Evolutionary conservation across 306 rosid species (phyloP).

Genomic region (Rosa lucieae): DNA sequence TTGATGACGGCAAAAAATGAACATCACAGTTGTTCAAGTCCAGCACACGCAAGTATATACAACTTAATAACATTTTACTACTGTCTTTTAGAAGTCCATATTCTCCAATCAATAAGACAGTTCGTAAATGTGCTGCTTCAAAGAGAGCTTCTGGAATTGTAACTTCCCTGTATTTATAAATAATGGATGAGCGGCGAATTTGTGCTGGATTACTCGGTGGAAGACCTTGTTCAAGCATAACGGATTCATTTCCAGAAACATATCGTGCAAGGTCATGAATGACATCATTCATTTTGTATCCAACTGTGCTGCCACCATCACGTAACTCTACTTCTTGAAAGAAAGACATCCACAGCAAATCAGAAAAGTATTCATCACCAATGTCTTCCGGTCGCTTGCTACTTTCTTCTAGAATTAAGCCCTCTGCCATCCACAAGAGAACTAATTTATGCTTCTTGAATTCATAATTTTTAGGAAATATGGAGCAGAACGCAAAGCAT

Average conservation of each 20-base stretch:
- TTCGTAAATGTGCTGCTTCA: background rate
- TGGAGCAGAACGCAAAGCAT: conserved; percentile 20
- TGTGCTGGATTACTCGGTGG: background rate
- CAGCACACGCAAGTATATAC: background rate
- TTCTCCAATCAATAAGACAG: conserved; percentile 8
- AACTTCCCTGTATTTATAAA: background rate
- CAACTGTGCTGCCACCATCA: background rate
- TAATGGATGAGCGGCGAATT: background rate
- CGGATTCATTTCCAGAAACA: background rate
- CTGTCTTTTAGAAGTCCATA: background rate
- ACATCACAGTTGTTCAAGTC: background rate
- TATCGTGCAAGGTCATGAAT: conserved; percentile 15
- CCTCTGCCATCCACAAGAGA: conserved; percentile 24
- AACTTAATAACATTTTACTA: background rate
- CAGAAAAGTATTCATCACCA: too few relatives aligned
- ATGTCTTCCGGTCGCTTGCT: conserved; percentile 16
- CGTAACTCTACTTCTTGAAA: background rate
- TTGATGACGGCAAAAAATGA: background rate
- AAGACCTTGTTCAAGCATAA: background rate
- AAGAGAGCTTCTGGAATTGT: conserved; percentile 3
- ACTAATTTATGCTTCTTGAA: conserved; percentile 4
- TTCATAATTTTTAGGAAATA: conserved; percentile 12
- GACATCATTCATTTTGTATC: conserved; percentile 19
- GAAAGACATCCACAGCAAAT: conserved; percentile 11
- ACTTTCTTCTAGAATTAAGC: conserved; percentile 3